Evolutionary conservation across 805 yeast genomes (phyloP).

Genomic region (Debaryomyces hansenii): DNA sequence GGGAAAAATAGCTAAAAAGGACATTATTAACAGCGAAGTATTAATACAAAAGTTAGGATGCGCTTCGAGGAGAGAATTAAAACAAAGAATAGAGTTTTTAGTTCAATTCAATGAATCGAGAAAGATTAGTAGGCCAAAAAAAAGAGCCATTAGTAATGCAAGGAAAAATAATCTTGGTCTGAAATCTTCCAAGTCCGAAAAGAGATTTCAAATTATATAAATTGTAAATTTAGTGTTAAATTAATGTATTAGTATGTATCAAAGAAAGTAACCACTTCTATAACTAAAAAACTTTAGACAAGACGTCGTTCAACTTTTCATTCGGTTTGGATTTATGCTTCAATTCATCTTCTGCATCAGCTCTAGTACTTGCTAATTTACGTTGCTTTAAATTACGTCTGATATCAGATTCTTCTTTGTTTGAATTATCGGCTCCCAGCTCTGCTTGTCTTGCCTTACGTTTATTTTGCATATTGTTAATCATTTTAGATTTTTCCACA

Average conservation of each 20-base stretch:
- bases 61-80: conserved; percentile 25
- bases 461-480: conserved; percentile 61
- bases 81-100: conserved; percentile 30
- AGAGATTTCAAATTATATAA: not conserved
- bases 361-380: conserved; percentile 63
- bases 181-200: not conserved
- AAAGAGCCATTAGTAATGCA: not conserved
- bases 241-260: conserved; percentile 13
- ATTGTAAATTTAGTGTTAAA: not conserved
- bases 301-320: conserved; percentile 46
- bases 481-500: conserved; percentile 83
- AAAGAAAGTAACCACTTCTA: not conserved
- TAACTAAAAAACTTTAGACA: conserved; percentile 50
- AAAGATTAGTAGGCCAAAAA: not conserved
- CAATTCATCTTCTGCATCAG: conserved; percentile 53
- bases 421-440: conserved; percentile 11
- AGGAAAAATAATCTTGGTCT: not conserved
- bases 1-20: conserved; percentile 23
- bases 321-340: conserved; percentile 42
- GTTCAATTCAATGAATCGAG: conserved; percentile 9
- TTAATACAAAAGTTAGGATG: conserved; percentile 29
- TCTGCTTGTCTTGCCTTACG: conserved; percentile 28
- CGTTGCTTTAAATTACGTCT: conserved; percentile 72
- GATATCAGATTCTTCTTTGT: conserved; percentile 29
- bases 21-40: conserved; percentile 27